phyloP scores from a whole-genome alignment of 2,329 filamentous ascomycete species.

The Sarocladiaceae sp. region DNA sequence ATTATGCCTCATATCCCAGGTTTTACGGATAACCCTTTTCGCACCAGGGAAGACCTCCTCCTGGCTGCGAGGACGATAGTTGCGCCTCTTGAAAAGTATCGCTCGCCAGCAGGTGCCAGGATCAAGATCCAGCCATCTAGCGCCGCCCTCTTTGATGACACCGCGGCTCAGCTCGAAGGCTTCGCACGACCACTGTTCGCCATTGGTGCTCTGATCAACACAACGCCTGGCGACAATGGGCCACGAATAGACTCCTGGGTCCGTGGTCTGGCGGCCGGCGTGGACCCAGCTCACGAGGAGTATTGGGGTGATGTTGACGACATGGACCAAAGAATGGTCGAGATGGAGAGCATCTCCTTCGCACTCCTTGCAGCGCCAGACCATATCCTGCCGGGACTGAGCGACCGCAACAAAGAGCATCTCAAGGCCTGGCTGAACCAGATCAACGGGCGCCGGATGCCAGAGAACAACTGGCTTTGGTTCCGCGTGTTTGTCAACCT shows the following conservation, averaged over 20 bases:
- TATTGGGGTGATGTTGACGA: conserved; percentile 43
- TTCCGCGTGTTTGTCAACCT: conserved; percentile 45
- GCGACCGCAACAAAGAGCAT: conserved; percentile 23
- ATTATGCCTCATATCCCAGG: conserved; percentile 6
- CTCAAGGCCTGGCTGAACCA: conserved; percentile 34
- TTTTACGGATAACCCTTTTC: conserved; percentile 27
- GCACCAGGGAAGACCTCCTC: conserved; percentile 28
- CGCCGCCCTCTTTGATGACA: conserved; percentile 36
- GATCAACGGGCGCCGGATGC: conserved; percentile 39
- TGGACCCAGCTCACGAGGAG: conserved; percentile 25
- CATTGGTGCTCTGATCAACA: conserved; percentile 33
- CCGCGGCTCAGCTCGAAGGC: conserved; percentile 38
- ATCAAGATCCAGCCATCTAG: conserved; percentile 31
- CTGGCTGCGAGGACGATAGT: conserved; percentile 28
- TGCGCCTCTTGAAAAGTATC: conserved; percentile 24
- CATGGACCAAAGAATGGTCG: conserved; percentile 48
- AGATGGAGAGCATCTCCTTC: conserved; percentile 44
- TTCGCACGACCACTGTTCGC: conserved; percentile 35
- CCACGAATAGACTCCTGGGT: conserved; percentile 20
- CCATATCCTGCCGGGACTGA: conserved; percentile 25
- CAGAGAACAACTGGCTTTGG: conserved; percentile 45
- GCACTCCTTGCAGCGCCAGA: conserved; percentile 38
- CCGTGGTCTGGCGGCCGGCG: conserved; percentile 23
- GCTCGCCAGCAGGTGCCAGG: conserved; percentile 27
- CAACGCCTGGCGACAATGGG: neutral